A percentile compares a stretch with the other conserved stretches of the same genome.
Evolutionary conservation across 2,329 filamentous ascomycete genomes (phyloP).

Genomic region (Fusarium pseudograminearum): DNA sequence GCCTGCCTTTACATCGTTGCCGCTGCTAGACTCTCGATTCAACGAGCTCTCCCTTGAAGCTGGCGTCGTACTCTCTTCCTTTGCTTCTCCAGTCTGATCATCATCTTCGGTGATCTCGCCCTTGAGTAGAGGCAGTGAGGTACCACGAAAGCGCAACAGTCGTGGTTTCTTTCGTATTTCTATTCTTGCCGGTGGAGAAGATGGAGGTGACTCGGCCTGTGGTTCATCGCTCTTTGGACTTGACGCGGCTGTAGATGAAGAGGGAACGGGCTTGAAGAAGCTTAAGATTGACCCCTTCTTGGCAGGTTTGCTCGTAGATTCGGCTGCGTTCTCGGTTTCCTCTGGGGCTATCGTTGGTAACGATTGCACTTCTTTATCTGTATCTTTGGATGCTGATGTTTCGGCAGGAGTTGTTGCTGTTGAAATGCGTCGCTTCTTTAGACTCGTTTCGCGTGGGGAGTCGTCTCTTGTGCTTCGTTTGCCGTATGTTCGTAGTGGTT

Average conservation of each 20-base stretch:
- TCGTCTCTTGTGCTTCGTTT: slow-evolving; percentile 51
- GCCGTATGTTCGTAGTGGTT: slow-evolving; percentile 57
- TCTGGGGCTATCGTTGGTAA: background rate
- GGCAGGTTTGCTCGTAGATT: background rate
- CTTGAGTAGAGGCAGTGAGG: slow-evolving; percentile 28
- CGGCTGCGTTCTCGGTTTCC: background rate
- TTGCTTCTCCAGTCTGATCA: background rate
- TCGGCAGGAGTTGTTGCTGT: background rate
- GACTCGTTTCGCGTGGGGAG: slow-evolving; percentile 19
- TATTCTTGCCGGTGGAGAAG: slow-evolving; percentile 24
- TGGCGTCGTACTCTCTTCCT: background rate
- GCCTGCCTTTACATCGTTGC: slow-evolving; percentile 28
- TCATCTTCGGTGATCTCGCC: slow-evolving; percentile 8
- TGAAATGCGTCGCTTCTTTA: slow-evolving; percentile 46
- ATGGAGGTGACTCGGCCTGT: slow-evolving; percentile 40
- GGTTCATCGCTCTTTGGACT: slow-evolving; percentile 34
- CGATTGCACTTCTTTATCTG: background rate
- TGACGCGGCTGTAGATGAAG: slow-evolving; percentile 7
- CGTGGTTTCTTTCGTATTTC: slow-evolving; percentile 44
- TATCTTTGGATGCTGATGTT: background rate
- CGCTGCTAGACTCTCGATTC: slow-evolving; percentile 9
- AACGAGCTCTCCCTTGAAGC: background rate
- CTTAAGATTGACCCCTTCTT: slow-evolving; percentile 55
- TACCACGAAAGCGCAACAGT: slow-evolving; percentile 48
- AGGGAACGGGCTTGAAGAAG: slow-evolving; percentile 56